phyloP scores from a whole-genome alignment of 371 early-diverging fungal species.

The Mucor irregularis region DNA sequence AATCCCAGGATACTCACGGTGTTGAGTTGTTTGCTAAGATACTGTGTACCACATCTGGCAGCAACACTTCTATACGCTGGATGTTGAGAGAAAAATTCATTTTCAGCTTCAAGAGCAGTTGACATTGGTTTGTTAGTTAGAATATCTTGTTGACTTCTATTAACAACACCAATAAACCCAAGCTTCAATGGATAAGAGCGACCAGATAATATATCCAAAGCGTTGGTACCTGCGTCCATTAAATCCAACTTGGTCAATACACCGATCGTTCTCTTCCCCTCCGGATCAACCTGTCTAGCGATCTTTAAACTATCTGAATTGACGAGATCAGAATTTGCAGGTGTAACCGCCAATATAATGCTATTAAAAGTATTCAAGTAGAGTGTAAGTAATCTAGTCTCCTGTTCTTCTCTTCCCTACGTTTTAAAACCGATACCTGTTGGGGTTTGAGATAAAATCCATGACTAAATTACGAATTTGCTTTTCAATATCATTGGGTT shows the following conservation, averaged over 20 bases:
- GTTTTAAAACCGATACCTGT: too few species aligned
- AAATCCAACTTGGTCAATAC: slow-evolving; percentile 95
- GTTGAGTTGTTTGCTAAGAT: slow-evolving; percentile 80
- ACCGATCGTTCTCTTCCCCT: slow-evolving; percentile 86
- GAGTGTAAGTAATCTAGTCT: background rate
- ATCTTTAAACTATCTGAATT: slow-evolving; percentile 94
- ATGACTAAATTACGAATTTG: slow-evolving; percentile 83
- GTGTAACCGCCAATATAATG: slow-evolving; percentile 93
- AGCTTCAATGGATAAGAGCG: slow-evolving; percentile 81
- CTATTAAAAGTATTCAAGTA: slow-evolving; percentile 42
- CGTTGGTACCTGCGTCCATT: slow-evolving; percentile 94
- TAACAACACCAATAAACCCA: slow-evolving; percentile 91
- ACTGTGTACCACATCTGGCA: slow-evolving; percentile 82
- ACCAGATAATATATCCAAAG: slow-evolving; percentile 84
- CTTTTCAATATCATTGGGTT: slow-evolving; percentile 87
- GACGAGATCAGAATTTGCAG: slow-evolving; percentile 90
- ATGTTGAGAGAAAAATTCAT: slow-evolving; percentile 78
- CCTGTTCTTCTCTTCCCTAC: background rate
- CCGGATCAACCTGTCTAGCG: slow-evolving; percentile 91
- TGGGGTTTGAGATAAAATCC: slow-evolving; percentile 86
- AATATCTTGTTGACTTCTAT: slow-evolving; percentile 91
- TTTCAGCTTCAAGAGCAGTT: slow-evolving; percentile 75
- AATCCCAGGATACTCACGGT: slow-evolving; percentile 45
- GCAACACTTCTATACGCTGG: slow-evolving; percentile 82
- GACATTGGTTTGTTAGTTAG: slow-evolving; percentile 76